These are phyloP conservation scores for Hanseniaspora nectarophila DNA, from an alignment of 805 yeast genomes.

Conservation along the genomic window DNA sequence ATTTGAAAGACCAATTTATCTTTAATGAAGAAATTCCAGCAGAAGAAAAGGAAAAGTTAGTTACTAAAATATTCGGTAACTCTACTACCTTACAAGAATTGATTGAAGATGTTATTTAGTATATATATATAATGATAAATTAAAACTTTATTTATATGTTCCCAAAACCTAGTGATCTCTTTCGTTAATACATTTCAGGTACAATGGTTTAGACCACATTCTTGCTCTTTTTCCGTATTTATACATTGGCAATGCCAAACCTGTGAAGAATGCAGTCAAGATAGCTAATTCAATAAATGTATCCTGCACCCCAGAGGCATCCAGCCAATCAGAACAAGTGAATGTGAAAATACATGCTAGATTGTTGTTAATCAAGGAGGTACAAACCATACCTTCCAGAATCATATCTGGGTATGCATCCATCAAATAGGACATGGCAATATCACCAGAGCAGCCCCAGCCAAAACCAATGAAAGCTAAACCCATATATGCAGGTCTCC, in stretches of 20 bases:
- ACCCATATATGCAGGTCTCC: conserved; percentile 48
- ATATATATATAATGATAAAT: neutral
- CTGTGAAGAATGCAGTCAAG: conserved; percentile 47
- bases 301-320: conserved; percentile 44
- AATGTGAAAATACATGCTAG: conserved; percentile 58
- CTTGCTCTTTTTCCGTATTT: conserved; percentile 51
- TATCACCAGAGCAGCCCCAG: conserved; percentile 61
- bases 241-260: conserved; percentile 45
- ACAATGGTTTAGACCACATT: conserved; percentile 44
- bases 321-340: conserved; percentile 50
- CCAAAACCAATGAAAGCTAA: conserved; percentile 57
- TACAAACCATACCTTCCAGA: conserved; percentile 61
- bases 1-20: conserved; percentile 9
- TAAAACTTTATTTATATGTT: too few relatives aligned
- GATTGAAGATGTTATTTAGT: conserved; percentile 7
- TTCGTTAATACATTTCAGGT: conserved; percentile 40
- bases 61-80: conserved; percentile 10
- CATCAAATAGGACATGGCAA: conserved; percentile 56
- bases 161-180: too few relatives aligned
- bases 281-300: conserved; percentile 52
- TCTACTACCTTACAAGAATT: conserved; percentile 5
- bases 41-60: conserved; percentile 16
- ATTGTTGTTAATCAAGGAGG: conserved; percentile 49
- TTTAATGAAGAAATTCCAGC: conserved; percentile 17
- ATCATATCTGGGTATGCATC: conserved; percentile 59